Conservation (phyloP, 2,329 filamentous ascomycete species). For the Cyanodermella asteris region DNA sequence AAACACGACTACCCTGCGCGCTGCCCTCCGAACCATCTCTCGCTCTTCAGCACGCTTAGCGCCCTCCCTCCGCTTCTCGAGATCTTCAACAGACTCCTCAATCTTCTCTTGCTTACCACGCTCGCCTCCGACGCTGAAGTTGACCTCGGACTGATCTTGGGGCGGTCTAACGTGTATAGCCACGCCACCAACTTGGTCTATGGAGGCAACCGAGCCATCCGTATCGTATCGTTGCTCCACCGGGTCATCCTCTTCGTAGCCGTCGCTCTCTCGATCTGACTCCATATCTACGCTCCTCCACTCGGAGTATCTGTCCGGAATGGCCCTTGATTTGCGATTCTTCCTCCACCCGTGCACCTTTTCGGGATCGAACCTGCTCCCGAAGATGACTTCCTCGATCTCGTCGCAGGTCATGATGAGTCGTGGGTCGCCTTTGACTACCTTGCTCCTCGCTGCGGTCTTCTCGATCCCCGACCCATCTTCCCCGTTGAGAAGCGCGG, state of each 20-base stretch:
- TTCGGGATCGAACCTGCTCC: slow-evolving; percentile 21
- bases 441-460: slow-evolving; percentile 20
- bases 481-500: slow-evolving; percentile 16
- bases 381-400: slow-evolving; percentile 30
- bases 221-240: too few species aligned
- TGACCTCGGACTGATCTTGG: slow-evolving; percentile 27
- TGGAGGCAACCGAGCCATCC: too few species aligned
- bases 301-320: slow-evolving; percentile 17
- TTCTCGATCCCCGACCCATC: slow-evolving; percentile 14
- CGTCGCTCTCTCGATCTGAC: slow-evolving; percentile 8
- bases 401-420: slow-evolving; percentile 27
- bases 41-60: too few species aligned
- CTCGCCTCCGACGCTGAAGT: slow-evolving; percentile 34
- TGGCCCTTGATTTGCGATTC: slow-evolving; percentile 22
- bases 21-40: too few species aligned
- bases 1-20: too few species aligned
- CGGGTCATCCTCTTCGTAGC: slow-evolving; percentile 1
- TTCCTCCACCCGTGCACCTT: slow-evolving; percentile 23
- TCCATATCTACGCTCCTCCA: slow-evolving; percentile 25
- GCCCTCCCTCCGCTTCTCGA: too few species aligned
- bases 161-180: too few species aligned
- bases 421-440: slow-evolving; percentile 28
- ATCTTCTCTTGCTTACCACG: slow-evolving; percentile 31
- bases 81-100: slow-evolving; percentile 7
- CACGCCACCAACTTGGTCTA: too few species aligned